These are phyloP conservation scores for Aphanomyces stellatus DNA, from an alignment of 352 stramenopile genomes.

Conservation along the genomic window DNA sequence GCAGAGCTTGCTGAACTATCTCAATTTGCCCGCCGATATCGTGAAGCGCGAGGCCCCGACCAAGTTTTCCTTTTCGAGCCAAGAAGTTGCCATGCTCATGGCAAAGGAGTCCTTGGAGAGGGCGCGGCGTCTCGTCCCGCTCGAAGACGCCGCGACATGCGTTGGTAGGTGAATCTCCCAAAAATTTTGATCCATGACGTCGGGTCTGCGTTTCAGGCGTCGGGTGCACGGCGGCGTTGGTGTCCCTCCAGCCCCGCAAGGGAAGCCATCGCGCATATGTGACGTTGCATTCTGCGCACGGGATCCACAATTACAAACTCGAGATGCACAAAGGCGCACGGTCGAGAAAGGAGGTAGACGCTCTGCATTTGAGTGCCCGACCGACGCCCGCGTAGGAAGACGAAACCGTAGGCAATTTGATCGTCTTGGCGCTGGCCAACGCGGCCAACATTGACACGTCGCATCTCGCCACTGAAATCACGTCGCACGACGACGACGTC, in stretches of 20 bases:
- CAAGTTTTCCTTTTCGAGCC: conserved; percentile 2
- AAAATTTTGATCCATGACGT: not conserved
- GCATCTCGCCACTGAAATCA: conserved; percentile 29
- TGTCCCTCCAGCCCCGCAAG: conserved; percentile 51
- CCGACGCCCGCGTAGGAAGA: conserved; percentile 38
- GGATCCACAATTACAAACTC: conserved; percentile 50
- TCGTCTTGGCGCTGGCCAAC: conserved; percentile 59
- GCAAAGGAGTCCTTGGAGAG: conserved; percentile 15
- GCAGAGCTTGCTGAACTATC: conserved; percentile 14
- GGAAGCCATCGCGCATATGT: conserved; percentile 12
- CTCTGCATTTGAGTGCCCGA: not conserved
- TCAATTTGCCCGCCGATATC: not conserved
- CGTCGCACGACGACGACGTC: conserved; percentile 23
- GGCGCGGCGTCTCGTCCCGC: not conserved
- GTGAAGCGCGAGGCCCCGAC: not conserved
- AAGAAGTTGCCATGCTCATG: conserved; percentile 17
- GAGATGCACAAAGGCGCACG: conserved; percentile 50
- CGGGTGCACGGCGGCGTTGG: conserved; percentile 60
- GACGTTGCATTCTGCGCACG: conserved; percentile 19
- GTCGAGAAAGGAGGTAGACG: conserved; percentile 28
- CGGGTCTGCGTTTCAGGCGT: conserved; percentile 33
- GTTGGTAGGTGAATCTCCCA: not conserved
- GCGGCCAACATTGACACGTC: conserved; percentile 28
- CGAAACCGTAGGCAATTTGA: conserved; percentile 49
- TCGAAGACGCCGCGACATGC: conserved; percentile 8